phyloP scores from a whole-genome alignment of 495 filamentous ascomycete species.

The Podospora anserina region DNA sequence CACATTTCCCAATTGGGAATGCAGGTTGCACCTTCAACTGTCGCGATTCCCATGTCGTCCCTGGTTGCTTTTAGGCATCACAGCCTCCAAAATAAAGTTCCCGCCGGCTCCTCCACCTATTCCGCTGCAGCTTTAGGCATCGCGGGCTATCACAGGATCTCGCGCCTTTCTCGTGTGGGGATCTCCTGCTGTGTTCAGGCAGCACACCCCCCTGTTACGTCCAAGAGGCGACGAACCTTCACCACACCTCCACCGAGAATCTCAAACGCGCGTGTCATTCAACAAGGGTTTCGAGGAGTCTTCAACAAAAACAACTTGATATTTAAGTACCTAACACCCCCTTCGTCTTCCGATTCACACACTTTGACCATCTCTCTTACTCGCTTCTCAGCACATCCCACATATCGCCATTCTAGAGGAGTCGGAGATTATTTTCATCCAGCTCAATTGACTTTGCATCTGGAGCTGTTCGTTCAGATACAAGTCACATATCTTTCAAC shows the following conservation, averaged over 20 bases:
- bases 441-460: not conserved
- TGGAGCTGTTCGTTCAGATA: not conserved
- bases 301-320: not conserved
- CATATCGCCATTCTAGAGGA: not conserved
- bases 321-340: not conserved
- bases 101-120: not conserved
- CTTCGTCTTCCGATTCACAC: not conserved
- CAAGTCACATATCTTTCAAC: conserved; percentile 7
- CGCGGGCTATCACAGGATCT: conserved; percentile 22
- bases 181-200: conserved; percentile 10
- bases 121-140: not conserved
- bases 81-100: not conserved
- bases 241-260: not conserved
- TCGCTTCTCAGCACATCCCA: not conserved
- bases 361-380: not conserved
- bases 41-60: not conserved
- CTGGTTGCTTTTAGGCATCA: conserved; percentile 3
- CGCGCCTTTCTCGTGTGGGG: conserved; percentile 21
- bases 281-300: not conserved
- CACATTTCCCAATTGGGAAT: conserved; percentile 1
- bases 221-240: not conserved
- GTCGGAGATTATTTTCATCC: not conserved
- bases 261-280: not conserved
- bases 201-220: conserved; percentile 16
- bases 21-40: not conserved